Conservation (phyloP, 495 filamentous ascomycete species). For the Ramalina peruviana region DNA sequence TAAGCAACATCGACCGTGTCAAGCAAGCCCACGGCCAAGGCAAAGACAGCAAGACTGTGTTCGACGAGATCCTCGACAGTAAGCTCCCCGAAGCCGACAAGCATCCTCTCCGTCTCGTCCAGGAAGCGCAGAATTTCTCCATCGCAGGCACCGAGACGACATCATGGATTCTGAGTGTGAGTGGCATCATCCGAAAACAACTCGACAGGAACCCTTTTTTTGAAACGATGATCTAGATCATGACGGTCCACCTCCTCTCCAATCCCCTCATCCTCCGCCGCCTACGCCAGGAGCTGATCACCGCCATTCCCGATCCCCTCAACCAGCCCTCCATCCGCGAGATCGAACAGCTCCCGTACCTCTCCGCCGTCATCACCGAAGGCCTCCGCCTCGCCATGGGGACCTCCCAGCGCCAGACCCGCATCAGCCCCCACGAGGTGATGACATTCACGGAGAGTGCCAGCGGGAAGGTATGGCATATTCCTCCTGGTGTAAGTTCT, state of each 20-base stretch:
- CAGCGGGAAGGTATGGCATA: slow-evolving; percentile 21
- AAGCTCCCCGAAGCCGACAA: slow-evolving; percentile 20
- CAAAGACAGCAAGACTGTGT: slow-evolving; percentile 22
- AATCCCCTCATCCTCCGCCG: slow-evolving; percentile 14
- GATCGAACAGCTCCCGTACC: slow-evolving; percentile 11
- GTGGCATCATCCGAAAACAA: neutral
- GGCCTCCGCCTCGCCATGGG: slow-evolving; percentile 21
- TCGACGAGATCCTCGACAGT: slow-evolving; percentile 23
- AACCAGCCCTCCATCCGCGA: slow-evolving; percentile 6
- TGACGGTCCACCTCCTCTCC: slow-evolving; percentile 11
- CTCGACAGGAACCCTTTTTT: neutral
- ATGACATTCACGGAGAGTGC: slow-evolving; percentile 11
- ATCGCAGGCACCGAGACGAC: slow-evolving; percentile 33
- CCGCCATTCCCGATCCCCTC: slow-evolving; percentile 13
- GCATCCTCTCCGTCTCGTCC: slow-evolving; percentile 18
- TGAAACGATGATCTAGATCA: slow-evolving; percentile 14
- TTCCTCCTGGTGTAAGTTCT: slow-evolving; percentile 25
- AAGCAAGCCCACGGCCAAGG: slow-evolving; percentile 2
- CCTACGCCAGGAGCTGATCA: slow-evolving; percentile 17
- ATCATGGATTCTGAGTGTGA: slow-evolving; percentile 11
- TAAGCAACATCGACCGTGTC: neutral
- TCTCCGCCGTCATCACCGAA: slow-evolving; percentile 22
- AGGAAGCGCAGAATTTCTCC: slow-evolving; percentile 28
- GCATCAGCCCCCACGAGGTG: slow-evolving; percentile 24
- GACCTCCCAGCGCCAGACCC: slow-evolving; percentile 9